Conservation (phyloP, 2,329 filamentous ascomycete species). For the Ascochyta fabae region DNA sequence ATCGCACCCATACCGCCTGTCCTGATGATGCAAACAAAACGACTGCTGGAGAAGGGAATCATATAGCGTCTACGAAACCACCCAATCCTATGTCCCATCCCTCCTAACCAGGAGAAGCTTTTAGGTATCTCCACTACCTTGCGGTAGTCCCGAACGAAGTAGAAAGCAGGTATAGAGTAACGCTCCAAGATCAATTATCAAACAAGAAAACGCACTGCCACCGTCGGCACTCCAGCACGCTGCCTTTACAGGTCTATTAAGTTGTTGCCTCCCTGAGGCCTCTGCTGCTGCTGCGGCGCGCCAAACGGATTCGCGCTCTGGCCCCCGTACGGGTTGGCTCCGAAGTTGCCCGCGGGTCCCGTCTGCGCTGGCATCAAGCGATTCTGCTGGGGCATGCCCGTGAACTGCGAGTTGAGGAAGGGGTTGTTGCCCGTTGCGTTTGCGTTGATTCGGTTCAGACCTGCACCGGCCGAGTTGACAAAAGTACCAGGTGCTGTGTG, state of each 20-base stretch:
- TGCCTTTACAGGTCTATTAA: constrained; percentile 64
- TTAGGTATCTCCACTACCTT: constrained; percentile 20
- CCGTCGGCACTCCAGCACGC: not conserved
- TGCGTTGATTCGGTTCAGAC: constrained; percentile 73
- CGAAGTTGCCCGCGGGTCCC: constrained; percentile 57
- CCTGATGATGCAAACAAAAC: constrained; percentile 18
- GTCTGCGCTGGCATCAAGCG: constrained; percentile 58
- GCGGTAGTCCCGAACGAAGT: constrained; percentile 18
- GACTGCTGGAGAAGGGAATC: constrained; percentile 24
- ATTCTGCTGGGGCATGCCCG: constrained; percentile 64
- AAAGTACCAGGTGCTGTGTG: constrained; percentile 96
- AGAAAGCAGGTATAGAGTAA: constrained; percentile 18
- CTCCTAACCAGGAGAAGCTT: constrained; percentile 18
- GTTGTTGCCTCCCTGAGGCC: constrained; percentile 60
- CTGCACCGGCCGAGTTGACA: constrained; percentile 90
- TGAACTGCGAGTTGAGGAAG: constrained; percentile 84
- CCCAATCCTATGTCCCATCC: constrained; percentile 7
- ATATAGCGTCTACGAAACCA: constrained; percentile 23
- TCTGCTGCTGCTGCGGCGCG: constrained; percentile 45
- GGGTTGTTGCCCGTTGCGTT: constrained; percentile 81
- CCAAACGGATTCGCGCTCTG: constrained; percentile 64
- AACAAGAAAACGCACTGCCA: constrained; percentile 23
- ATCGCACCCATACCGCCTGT: constrained; percentile 6
- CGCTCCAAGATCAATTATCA: constrained; percentile 30
- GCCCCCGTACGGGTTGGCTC: constrained; percentile 52